Evolutionary conservation across 1,284 basidiomycete species (phyloP).

Genomic region (Xanthoconium separans): DNA sequence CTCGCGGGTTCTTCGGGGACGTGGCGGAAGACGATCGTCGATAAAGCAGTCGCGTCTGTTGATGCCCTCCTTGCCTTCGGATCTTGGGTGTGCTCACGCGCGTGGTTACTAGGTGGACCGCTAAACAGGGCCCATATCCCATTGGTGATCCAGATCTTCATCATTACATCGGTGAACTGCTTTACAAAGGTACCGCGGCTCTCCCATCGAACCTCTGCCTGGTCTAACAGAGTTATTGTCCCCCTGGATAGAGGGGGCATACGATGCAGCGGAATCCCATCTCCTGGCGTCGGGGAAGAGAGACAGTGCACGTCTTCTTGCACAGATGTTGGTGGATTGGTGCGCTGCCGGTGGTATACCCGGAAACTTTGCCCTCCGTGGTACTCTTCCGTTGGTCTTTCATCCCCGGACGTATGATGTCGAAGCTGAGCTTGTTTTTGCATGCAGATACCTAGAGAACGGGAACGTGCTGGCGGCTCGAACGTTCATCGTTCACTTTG

Average conservation of each 20-base stretch:
- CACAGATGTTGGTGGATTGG: constrained; percentile 86
- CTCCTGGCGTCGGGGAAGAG: constrained; percentile 82
- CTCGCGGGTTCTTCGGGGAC: constrained; percentile 69
- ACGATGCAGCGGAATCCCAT: constrained; percentile 75
- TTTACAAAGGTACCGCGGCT: constrained; percentile 72
- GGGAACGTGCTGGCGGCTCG: constrained; percentile 86
- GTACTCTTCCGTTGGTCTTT: constrained; percentile 71
- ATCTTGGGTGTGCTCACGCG: constrained; percentile 11
- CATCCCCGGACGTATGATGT: not conserved
- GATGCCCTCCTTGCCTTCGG: constrained; percentile 2
- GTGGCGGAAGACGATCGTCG: constrained; percentile 81
- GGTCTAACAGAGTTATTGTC: constrained; percentile 1
- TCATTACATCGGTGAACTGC: constrained; percentile 83
- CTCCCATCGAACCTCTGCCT: not conserved
- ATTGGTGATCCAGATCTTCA: constrained; percentile 85
- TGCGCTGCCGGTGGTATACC: constrained; percentile 43
- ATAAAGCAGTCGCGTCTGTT: constrained; percentile 76
- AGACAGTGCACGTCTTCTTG: constrained; percentile 84
- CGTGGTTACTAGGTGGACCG: constrained; percentile 66
- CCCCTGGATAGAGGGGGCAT: constrained; percentile 60
- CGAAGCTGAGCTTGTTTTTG: not conserved
- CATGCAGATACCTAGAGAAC: constrained; percentile 71
- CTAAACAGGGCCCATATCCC: constrained; percentile 71
- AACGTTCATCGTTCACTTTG: constrained; percentile 78
- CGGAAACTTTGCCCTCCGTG: constrained; percentile 79